Evolutionary conservation across 2,329 filamentous ascomycete genomes (phyloP).

Genomic region (Sporothrix globosa): DNA sequence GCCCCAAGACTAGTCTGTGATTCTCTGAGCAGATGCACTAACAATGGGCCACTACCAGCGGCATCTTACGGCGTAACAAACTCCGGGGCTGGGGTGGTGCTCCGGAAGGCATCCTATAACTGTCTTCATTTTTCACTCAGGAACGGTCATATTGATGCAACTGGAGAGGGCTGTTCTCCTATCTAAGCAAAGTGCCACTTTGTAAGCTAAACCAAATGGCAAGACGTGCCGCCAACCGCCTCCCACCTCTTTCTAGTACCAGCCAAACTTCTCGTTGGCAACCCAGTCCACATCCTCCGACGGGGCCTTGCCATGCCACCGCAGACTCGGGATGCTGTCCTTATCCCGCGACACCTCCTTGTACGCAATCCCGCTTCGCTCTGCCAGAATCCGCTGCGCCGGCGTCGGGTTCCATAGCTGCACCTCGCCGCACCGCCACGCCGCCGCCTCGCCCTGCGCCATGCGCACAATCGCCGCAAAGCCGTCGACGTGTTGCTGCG

Average conservation of each 20-base stretch:
- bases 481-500: slow-evolving; percentile 51
- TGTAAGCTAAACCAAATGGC: background rate
- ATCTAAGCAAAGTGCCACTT: background rate
- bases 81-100: background rate
- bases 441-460: slow-evolving; percentile 70
- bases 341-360: slow-evolving; percentile 59
- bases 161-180: background rate
- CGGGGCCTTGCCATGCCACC: slow-evolving; percentile 65
- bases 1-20: background rate
- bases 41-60: background rate
- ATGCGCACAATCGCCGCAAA: slow-evolving; percentile 66
- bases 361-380: slow-evolving; percentile 53
- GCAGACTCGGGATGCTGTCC: slow-evolving; percentile 71
- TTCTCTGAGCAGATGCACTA: background rate
- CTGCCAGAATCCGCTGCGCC: slow-evolving; percentile 53
- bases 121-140: background rate
- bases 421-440: slow-evolving; percentile 71
- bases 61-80: background rate
- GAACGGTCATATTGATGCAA: background rate
- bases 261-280: slow-evolving; percentile 75
- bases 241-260: slow-evolving; percentile 46
- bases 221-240: background rate
- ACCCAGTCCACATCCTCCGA: slow-evolving; percentile 68
- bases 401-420: slow-evolving; percentile 82
- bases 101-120: background rate